These are phyloP conservation scores for Panaeolus cyanescens DNA, from an alignment of 768 basidiomycete genomes.

Conservation along the genomic window DNA sequence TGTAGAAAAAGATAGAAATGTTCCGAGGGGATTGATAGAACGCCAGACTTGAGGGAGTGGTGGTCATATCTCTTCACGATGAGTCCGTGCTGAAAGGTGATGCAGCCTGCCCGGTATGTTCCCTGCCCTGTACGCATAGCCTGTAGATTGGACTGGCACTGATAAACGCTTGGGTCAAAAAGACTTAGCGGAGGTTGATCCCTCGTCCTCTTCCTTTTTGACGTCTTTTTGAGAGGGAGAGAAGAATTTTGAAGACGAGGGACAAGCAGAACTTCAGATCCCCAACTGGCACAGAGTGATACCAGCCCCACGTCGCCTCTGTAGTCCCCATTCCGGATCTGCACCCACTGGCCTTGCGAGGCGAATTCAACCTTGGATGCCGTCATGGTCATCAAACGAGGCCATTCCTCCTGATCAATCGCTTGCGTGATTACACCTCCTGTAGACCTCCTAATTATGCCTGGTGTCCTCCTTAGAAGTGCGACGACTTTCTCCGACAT, in stretches of 20 bases:
- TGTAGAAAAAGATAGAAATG: neutral
- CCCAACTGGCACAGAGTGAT: neutral
- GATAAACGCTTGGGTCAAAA: constrained; percentile 7
- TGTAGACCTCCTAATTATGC: neutral
- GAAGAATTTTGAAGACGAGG: constrained; percentile 13
- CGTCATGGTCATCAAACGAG: neutral
- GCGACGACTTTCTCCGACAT: neutral
- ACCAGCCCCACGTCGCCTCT: constrained; percentile 15
- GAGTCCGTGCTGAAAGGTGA: constrained; percentile 11
- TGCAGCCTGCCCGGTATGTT: constrained; percentile 1
- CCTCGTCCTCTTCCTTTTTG: constrained; percentile 7
- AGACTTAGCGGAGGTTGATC: neutral
- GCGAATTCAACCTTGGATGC: neutral
- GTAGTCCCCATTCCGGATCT: constrained; percentile 11
- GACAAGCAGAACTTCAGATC: constrained; percentile 8
- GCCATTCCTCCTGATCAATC: neutral
- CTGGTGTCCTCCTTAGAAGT: constrained; percentile 4
- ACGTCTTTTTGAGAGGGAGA: neutral
- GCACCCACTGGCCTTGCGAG: constrained; percentile 9
- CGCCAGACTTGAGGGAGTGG: neutral
- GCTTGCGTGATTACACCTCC: neutral
- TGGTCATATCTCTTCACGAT: constrained; percentile 6
- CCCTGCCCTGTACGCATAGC: neutral
- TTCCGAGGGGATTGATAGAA: neutral
- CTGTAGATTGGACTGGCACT: neutral